A percentile compares a stretch with the other conserved stretches of the same genome.
phyloP scores from a whole-genome alignment of 1,284 basidiomycete species.

The Heterobasidion irregulare region DNA sequence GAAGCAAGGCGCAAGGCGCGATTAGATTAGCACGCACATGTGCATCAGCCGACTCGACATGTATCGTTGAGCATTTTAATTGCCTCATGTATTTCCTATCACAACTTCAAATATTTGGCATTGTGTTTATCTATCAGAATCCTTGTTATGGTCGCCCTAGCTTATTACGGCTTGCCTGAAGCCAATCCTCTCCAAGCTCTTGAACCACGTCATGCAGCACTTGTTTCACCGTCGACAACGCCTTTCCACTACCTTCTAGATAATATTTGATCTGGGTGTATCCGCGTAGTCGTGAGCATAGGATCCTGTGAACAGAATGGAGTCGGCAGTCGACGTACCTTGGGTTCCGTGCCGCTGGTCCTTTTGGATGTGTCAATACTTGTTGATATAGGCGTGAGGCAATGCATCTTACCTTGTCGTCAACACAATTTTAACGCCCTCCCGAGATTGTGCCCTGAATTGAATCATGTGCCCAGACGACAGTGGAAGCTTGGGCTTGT shows the following conservation, averaged over 20 bases:
- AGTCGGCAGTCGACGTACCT: slow-evolving; percentile 33
- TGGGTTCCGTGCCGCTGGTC: slow-evolving; percentile 84
- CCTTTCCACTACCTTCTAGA: slow-evolving; percentile 61
- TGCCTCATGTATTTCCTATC: too few species aligned
- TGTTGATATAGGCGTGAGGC: background rate
- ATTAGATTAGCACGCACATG: slow-evolving; percentile 5
- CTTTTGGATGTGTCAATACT: slow-evolving; percentile 23
- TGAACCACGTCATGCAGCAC: slow-evolving; percentile 43
- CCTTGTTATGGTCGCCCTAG: slow-evolving; percentile 23
- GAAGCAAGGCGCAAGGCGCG: slow-evolving; percentile 24
- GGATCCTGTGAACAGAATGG: background rate
- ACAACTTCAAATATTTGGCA: too few species aligned
- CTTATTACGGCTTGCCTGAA: slow-evolving; percentile 50
- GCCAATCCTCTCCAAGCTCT: slow-evolving; percentile 59
- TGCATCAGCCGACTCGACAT: too few species aligned
- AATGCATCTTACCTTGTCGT: slow-evolving; percentile 45
- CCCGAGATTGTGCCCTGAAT: slow-evolving; percentile 46
- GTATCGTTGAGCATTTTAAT: too few species aligned
- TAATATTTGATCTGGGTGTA: slow-evolving; percentile 70
- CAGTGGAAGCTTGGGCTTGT: slow-evolving; percentile 55
- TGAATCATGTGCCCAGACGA: slow-evolving; percentile 83
- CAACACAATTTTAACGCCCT: slow-evolving; percentile 46
- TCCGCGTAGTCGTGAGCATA: background rate
- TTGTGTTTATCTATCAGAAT: too few species aligned
- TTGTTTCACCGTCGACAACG: slow-evolving; percentile 32